Evolutionary conservation across 768 basidiomycete species (phyloP).

Genomic region (Neoboletus subvelutipes): DNA sequence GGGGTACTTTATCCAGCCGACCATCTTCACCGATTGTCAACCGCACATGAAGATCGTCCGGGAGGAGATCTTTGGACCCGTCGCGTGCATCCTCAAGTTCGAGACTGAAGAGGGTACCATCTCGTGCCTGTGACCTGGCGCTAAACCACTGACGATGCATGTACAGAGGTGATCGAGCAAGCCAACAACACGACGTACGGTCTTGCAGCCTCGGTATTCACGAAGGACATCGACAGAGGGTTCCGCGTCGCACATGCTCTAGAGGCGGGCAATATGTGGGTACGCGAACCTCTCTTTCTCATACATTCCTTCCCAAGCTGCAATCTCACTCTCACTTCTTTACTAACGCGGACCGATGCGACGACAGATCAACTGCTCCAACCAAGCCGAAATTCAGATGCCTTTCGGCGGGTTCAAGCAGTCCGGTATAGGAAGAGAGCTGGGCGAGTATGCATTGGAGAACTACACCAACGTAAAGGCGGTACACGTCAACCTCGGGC

Average conservation of each 20-base stretch:
- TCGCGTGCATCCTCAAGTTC: slow-evolving; percentile 11
- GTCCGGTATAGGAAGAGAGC: slow-evolving; percentile 8
- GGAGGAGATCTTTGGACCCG: slow-evolving; percentile 13
- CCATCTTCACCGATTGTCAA: slow-evolving; percentile 8
- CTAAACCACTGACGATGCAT: not conserved
- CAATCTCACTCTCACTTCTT: not conserved
- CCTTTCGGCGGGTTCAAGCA: slow-evolving; percentile 14
- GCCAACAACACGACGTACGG: slow-evolving; percentile 12
- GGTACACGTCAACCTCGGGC: slow-evolving; percentile 9
- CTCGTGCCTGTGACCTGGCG: too few relatives aligned
- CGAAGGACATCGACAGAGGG: slow-evolving; percentile 34
- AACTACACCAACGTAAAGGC: slow-evolving; percentile 11
- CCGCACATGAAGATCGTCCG: slow-evolving; percentile 14
- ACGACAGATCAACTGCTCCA: slow-evolving; percentile 5
- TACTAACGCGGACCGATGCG: not conserved
- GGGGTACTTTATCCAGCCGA: slow-evolving; percentile 12
- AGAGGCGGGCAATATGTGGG: slow-evolving; percentile 61
- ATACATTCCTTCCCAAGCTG: not conserved
- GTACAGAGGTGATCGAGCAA: slow-evolving; percentile 9
- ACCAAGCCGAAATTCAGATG: slow-evolving; percentile 8
- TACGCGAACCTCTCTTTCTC: slow-evolving; percentile 19
- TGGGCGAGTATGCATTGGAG: slow-evolving; percentile 13
- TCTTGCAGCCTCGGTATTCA: slow-evolving; percentile 11
- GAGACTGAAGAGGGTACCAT: slow-evolving; percentile 3
- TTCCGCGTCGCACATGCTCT: slow-evolving; percentile 42